Evolutionary conservation across 208 protist species (phyloP), one percentile per base, ranked within the genome.

Genomic region (Crithidia thermophila): DNA sequence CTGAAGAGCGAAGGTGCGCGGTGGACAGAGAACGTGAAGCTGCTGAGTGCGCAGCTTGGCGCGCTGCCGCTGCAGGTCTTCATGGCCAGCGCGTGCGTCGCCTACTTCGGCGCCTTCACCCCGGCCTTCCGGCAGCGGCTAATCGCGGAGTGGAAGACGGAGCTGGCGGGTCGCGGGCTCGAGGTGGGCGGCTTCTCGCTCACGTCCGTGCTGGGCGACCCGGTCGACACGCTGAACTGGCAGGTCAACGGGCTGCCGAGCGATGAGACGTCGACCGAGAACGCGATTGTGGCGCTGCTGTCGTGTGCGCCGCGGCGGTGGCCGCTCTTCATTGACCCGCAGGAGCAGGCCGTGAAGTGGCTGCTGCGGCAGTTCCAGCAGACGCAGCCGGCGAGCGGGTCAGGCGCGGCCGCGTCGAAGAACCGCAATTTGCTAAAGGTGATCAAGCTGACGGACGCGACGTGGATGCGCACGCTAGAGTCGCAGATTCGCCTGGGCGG

Each of bases 221-320:
- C 97, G 16, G 88, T 99, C 34, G 86, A 97, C 72, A 97, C 96
- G n/a, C 87, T 98, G 8, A 97, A 96, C 51, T 99, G 98, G 98
- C 91, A 97, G 58, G 95, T 99, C 33, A 90, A 95, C 70, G 94
- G 95, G 0, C 82, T 99, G 25, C 98, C 98, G 33, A 97, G 90
- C n/a, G 98, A 99, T 74, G 85, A 93, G 43, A 94, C 97, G 45
- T 98, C 96, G 25, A 97, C 97, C 3, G 97, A 99, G 72, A 99
- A 98, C 69, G 98, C 94, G 33, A 98, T 98, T 73, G 85, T 98
- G 20, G 94, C 95, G 13, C 73, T 85, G 63, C 60, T 94, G 36
- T 90, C 88, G 13, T 63, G 57, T 45, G 87, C 90, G 23, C 90
- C 90, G 53, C 85, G 89, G 4, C 85, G 94, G 49, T 98, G 94